Base-by-base conservation (phyloP, 768 basidiomycete species). In the Boletus sp. region DNA sequence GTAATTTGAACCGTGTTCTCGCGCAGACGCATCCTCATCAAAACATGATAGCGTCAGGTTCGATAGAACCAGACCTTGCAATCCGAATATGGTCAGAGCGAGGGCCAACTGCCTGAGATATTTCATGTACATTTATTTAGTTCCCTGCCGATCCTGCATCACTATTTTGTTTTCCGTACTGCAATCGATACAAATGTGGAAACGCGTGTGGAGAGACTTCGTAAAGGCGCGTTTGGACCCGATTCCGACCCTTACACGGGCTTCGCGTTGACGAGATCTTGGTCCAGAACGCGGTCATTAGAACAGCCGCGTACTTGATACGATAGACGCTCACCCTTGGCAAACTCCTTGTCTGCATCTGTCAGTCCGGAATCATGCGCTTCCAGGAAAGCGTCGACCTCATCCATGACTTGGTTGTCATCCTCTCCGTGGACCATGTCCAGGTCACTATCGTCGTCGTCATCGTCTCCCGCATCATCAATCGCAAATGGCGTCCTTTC, bases 401-500 rank as follows among this genome's bases (percentile, higher is more conserved):
- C 94, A 66, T 95, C 92, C 86, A 98, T 82, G 47, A 95, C 92
- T 55, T 84, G 84, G 59, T 88, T 86, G 54, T 87, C 86, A 46
- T 83, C 85, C 49, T 79, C 83, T 14, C 75, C 76, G 29, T 83
- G 84, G 6, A 79, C 83, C 30, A 75, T 73, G 8, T 74, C 76
- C 7, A 81, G 74, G 70, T 85, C 74, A 68, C 87, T 73, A 29
- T 46, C 45, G 11, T 90, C 89, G 1, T 86, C 87, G 29, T 89
- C 90, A 55, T 88, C 67, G 11, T 69, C 68, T 51, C 86, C 88
- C 4, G 87, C 92, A 72, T 94, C 93, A 67, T 99, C 97, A 57
- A 98, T 97, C n/a, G 93, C 93, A 70, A 99, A 99, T 61, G 89
- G 88, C 28, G 92, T 94, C 42, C 96, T 79, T 69, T 96, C 91